Percentiles rank a stretch among this genome's conserved stretches.
These are phyloP conservation scores for Amanita thiersii DNA, from an alignment of 768 basidiomycete genomes.

Conservation along the genomic window DNA sequence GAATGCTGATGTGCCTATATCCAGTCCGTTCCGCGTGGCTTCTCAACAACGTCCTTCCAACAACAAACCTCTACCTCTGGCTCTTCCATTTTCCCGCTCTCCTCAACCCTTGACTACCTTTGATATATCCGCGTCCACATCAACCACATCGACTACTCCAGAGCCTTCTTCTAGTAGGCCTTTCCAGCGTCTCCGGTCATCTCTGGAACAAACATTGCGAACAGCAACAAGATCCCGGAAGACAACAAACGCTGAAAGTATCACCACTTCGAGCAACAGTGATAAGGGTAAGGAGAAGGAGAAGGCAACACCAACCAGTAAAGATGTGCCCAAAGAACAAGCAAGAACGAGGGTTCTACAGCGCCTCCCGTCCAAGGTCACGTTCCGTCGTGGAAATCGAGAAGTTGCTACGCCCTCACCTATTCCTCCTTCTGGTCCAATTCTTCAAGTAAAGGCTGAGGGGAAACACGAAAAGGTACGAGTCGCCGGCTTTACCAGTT, in stretches of 20 bases:
- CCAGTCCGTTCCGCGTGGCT: constrained; percentile 39
- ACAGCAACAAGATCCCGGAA: constrained; percentile 55
- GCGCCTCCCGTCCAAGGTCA: constrained; percentile 41
- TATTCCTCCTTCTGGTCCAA: constrained; percentile 26
- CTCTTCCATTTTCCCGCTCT: constrained; percentile 35
- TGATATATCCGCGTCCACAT: constrained; percentile 18
- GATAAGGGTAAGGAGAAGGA: constrained; percentile 33
- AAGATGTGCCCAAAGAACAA: constrained; percentile 29
- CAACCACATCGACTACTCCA: constrained; percentile 20
- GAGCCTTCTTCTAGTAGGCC: constrained; percentile 37
- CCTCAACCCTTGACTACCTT: constrained; percentile 26
- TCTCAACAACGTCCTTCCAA: constrained; percentile 28
- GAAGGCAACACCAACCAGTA: constrained; percentile 26
- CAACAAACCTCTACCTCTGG: constrained; percentile 23
- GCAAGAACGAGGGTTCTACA: constrained; percentile 37
- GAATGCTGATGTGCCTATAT: constrained; percentile 27
- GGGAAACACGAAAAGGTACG: constrained; percentile 30
- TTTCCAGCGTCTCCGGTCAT: constrained; percentile 57
- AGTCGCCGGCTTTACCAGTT: constrained; percentile 48
- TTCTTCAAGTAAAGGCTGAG: constrained; percentile 7
- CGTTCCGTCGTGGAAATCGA: constrained; percentile 36
- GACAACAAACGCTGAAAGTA: constrained; percentile 30
- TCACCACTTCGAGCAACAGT: constrained; percentile 30
- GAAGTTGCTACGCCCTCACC: constrained; percentile 30
- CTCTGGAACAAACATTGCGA: constrained; percentile 59